Evolutionary conservation across 148 eudicot genomes (phyloP).

Genomic region (Dysphania ambrosioides): DNA sequence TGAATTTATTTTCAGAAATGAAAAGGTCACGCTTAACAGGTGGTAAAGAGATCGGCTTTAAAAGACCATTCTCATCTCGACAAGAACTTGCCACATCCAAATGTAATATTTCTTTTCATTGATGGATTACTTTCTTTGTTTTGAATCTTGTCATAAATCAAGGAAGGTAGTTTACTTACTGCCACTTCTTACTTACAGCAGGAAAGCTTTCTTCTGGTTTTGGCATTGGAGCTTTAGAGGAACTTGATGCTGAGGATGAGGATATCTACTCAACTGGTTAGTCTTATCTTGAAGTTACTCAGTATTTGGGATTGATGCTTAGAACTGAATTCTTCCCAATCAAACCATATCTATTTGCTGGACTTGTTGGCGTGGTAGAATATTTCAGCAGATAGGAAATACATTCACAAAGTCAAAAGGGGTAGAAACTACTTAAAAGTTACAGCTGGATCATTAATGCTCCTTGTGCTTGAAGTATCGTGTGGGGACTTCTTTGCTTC

Average conservation of each 20-base stretch:
- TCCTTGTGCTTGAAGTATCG: background rate
- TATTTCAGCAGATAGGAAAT: background rate
- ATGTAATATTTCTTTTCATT: conserved; percentile 38
- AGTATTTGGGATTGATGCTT: background rate
- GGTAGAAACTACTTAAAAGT: background rate
- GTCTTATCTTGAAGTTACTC: conserved; percentile 12
- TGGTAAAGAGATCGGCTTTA: conserved; percentile 34
- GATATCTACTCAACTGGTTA: conserved; percentile 85
- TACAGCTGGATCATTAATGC: background rate
- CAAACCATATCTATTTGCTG: background rate
- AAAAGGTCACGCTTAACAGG: conserved; percentile 53
- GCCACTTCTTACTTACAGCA: conserved; percentile 43
- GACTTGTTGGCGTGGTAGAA: background rate
- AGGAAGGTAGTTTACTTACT: conserved; percentile 19
- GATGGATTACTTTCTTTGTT: background rate
- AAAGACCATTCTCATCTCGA: conserved; percentile 42
- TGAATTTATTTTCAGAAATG: conserved; percentile 48
- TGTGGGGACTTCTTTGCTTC: background rate
- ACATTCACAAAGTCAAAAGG: background rate
- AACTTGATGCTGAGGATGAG: conserved; percentile 84
- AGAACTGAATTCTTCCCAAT: background rate
- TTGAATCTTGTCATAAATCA: background rate
- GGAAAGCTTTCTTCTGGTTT: conserved; percentile 85
- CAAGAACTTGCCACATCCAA: conserved; percentile 53
- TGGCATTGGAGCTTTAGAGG: conserved; percentile 97